Evolutionary conservation across 75 land plant genomes (phyloP), one percentile per base, ranked within the genome.

Genomic region (Pinus tabuliformis): DNA sequence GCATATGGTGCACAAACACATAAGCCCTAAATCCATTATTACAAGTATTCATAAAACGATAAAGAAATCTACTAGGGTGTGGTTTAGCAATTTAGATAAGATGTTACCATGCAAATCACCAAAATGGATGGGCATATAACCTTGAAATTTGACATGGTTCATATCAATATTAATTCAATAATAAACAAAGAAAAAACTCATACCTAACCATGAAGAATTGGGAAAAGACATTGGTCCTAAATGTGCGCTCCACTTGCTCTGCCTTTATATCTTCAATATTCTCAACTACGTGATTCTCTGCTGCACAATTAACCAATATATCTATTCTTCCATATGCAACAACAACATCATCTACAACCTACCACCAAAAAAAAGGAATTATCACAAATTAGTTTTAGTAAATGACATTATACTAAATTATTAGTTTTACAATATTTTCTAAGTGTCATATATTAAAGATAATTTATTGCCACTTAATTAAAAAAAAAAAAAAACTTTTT

Each of bases 171-270:
- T 49, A 49, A 49, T 49, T 49, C 2, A 26, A 63, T 14, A 16
- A 63, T 28, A 26, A 63, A 63, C 1, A 28, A 12, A 26, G 1
- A 30, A 5, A 26, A 17, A 21, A 21, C 0, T 21, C 18, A 42
- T 83, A 91, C 96, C 83, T 91, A 64, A 56, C 65, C 74, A 92
- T 80, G 83, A 81, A 89, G 82, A 94, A 91, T 75, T 86, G 83
- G 54, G 91, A 81, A 81, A 91, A 96, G 26, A 91, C 83, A 79
- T 96, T 96, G 11, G 97, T 96, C 57, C 90, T 77, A 82, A 96
- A 96, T 5, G 85, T 85, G 56, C 90, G 81, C 70, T 88, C 93
- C 42, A 94, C 66, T 79, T 89, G 85, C 45, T 83, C 73, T 24
- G 87, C 87, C 26, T 49, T 60, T 70, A 94, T 80, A 54, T 93